phyloP scores from a whole-genome alignment of 2,329 filamentous ascomycete genomes.

The Colletotrichum chrysophilum region DNA sequence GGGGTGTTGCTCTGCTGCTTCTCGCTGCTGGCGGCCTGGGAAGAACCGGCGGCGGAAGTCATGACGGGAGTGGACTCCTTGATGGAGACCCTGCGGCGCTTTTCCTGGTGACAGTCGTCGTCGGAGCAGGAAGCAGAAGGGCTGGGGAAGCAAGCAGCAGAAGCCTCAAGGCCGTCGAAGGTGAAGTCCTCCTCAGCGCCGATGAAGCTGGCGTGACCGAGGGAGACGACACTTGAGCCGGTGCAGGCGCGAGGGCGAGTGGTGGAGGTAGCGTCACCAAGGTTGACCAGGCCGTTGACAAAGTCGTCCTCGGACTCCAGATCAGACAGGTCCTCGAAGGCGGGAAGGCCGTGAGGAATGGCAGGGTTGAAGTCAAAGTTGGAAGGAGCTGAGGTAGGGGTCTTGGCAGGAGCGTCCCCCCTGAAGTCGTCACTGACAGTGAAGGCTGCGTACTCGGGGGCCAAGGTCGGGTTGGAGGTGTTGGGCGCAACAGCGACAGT shows the following conservation, averaged over 20 bases:
- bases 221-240: slow-evolving; percentile 69
- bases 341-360: slow-evolving; percentile 66
- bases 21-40: slow-evolving; percentile 33
- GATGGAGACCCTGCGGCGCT: slow-evolving; percentile 58
- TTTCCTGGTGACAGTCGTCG: slow-evolving; percentile 57
- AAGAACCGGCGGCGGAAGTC: slow-evolving; percentile 44
- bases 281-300: slow-evolving; percentile 27
- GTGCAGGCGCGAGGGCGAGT: slow-evolving; percentile 73
- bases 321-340: slow-evolving; percentile 87
- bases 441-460: slow-evolving; percentile 69
- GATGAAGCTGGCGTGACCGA: slow-evolving; percentile 80
- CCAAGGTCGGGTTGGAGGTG: slow-evolving; percentile 53
- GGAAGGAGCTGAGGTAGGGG: slow-evolving; percentile 45
- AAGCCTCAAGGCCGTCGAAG: slow-evolving; percentile 70
- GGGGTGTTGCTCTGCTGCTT: slow-evolving; percentile 39
- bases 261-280: slow-evolving; percentile 39
- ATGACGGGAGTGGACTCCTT: slow-evolving; percentile 50
- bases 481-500: slow-evolving; percentile 65
- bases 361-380: slow-evolving; percentile 58
- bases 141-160: slow-evolving; percentile 67
- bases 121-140: slow-evolving; percentile 61
- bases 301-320: slow-evolving; percentile 66
- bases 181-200: slow-evolving; percentile 74
- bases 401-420: slow-evolving; percentile 55
- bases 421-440: slow-evolving; percentile 67